Conservation (phyloP, 139 green algal genomes). For the Raphidocelis subcapitata region DNA sequence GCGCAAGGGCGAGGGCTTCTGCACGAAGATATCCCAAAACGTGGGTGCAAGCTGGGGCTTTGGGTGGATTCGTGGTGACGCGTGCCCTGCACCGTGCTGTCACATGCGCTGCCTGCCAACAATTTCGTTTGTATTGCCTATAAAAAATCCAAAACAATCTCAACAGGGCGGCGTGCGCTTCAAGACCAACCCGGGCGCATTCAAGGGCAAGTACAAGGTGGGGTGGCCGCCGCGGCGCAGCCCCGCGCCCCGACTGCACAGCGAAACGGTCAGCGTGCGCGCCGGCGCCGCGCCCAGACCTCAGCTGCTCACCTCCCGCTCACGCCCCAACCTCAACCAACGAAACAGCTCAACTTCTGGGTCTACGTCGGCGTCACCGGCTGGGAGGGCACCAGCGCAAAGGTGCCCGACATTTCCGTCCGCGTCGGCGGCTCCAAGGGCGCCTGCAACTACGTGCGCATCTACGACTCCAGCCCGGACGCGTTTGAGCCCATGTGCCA, state of each 20-base stretch:
- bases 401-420: slow-evolving; percentile 35
- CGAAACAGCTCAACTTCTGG: slow-evolving; percentile 13
- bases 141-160: neutral
- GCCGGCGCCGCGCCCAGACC: too few relatives aligned
- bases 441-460: slow-evolving; percentile 22
- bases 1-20: slow-evolving; percentile 11
- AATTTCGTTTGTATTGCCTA: too few relatives aligned
- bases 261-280: too few relatives aligned
- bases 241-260: too few relatives aligned
- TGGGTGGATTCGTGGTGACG: too few relatives aligned
- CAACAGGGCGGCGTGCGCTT: slow-evolving; percentile 9
- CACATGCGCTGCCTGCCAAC: too few relatives aligned
- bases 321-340: too few relatives aligned
- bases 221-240: too few relatives aligned
- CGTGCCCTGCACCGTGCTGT: too few relatives aligned
- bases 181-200: slow-evolving; percentile 19
- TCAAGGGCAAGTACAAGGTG: slow-evolving; percentile 29
- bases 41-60: slow-evolving; percentile 7
- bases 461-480: slow-evolving; percentile 26
- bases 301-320: too few relatives aligned
- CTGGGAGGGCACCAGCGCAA: slow-evolving; percentile 24
- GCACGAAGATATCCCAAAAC: slow-evolving; percentile 3
- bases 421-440: slow-evolving; percentile 32
- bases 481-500: slow-evolving; percentile 27
- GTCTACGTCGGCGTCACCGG: slow-evolving; percentile 25